phyloP scores from a whole-genome alignment of 129 eudicot species.

The Flaveria linearis region DNA sequence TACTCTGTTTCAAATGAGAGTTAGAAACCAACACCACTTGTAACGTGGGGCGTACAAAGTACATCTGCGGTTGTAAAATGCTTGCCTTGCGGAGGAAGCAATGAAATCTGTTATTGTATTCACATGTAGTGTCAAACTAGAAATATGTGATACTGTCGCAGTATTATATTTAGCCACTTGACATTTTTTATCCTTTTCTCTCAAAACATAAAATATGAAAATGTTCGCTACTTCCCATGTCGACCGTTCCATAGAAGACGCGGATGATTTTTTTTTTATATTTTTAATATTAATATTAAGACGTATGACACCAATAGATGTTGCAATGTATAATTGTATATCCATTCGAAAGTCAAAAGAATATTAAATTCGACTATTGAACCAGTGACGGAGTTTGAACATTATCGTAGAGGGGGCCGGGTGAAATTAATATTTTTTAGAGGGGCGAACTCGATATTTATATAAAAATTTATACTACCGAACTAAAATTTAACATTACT shows the following conservation, averaged over 20 bases:
- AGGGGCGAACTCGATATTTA: too few species aligned
- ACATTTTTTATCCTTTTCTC: not conserved
- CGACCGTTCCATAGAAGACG: slow-evolving; percentile 16
- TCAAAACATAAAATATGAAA: not conserved
- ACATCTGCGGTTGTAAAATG: not conserved
- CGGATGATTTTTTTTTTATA: too few species aligned
- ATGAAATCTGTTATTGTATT: not conserved
- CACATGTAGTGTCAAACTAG: not conserved
- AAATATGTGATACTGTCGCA: not conserved
- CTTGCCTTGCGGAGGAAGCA: not conserved
- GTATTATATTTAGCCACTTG: slow-evolving; percentile 14
- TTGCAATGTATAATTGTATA: not conserved
- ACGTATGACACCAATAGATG: not conserved
- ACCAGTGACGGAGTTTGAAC: not conserved
- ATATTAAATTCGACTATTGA: not conserved
- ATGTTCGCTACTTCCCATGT: slow-evolving; percentile 25
- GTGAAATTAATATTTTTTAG: too few species aligned
- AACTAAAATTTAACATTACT: too few species aligned
- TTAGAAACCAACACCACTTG: too few species aligned
- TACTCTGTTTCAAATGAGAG: too few species aligned
- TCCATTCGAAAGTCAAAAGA: slow-evolving; percentile 2
- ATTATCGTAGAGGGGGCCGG: too few species aligned
- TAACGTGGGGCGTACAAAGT: too few species aligned
- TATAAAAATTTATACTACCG: too few species aligned
- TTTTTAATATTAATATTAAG: not conserved